phyloP scores from a whole-genome alignment of 1,284 basidiomycete genomes.

The Apiotrichum brassicae region DNA sequence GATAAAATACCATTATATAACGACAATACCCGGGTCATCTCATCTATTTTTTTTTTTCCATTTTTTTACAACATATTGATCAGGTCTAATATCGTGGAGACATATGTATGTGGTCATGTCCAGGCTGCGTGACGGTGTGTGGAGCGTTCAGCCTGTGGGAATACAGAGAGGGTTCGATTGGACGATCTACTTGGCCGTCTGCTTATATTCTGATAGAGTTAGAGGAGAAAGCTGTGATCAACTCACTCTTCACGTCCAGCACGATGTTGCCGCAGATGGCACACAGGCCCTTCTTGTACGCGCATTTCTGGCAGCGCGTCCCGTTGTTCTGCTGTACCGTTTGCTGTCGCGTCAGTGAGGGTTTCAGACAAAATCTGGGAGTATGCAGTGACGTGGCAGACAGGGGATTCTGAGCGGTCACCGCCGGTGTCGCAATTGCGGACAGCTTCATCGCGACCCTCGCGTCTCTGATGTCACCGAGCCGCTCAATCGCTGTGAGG shows the following conservation, averaged over 20 bases:
- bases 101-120: background rate
- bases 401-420: too few species aligned
- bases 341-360: constrained; percentile 26
- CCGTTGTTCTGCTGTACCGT: constrained; percentile 40
- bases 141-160: too few species aligned
- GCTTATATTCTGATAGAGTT: constrained; percentile 33
- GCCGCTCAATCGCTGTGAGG: too few species aligned
- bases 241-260: constrained; percentile 38
- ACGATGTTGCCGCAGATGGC: constrained; percentile 46
- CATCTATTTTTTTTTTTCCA: background rate
- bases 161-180: background rate
- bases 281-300: constrained; percentile 48
- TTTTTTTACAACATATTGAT: background rate
- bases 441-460: too few species aligned
- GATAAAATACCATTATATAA: background rate
- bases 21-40: background rate
- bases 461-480: too few species aligned
- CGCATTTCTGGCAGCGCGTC: constrained; percentile 46
- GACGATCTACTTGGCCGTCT: constrained; percentile 35
- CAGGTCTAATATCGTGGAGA: constrained; percentile 1
- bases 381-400: too few species aligned
- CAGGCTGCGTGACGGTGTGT: too few species aligned
- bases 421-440: too few species aligned
- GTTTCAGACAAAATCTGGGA: too few species aligned
- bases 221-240: background rate